These are phyloP conservation scores for Trichoderma gamsii DNA, from an alignment of 495 filamentous ascomycete genomes.

Conservation along the genomic window DNA sequence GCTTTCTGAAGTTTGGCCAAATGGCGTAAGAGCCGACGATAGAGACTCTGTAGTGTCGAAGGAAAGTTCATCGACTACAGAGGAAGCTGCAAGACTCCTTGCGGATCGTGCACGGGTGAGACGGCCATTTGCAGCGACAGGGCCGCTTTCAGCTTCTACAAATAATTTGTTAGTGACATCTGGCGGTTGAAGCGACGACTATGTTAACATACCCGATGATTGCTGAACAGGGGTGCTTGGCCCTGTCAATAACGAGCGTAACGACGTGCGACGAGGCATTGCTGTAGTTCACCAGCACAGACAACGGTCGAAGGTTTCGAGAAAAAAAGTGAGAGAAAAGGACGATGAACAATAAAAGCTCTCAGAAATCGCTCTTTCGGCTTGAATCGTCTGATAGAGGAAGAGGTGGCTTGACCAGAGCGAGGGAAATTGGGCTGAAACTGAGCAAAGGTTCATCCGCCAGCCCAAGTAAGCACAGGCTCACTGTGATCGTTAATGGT, in stretches of 20 bases:
- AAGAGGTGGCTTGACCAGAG: background rate
- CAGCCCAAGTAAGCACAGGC: background rate
- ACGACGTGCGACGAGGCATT: background rate
- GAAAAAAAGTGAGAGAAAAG: background rate
- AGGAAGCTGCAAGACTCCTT: background rate
- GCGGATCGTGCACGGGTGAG: background rate
- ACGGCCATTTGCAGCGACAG: background rate
- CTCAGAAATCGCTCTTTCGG: background rate
- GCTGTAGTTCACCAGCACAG: background rate
- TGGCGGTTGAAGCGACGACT: background rate
- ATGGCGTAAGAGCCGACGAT: background rate
- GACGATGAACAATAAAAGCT: background rate
- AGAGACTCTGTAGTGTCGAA: background rate
- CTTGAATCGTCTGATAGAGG: background rate
- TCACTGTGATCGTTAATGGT: background rate
- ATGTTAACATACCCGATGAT: background rate
- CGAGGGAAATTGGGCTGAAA: background rate
- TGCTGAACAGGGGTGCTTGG: background rate
- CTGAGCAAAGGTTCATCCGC: background rate
- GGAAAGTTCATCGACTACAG: background rate
- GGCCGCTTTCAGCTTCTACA: background rate
- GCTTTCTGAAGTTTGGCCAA: slow-evolving; percentile 40
- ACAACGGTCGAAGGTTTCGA: background rate
- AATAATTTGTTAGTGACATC: background rate
- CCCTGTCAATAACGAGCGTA: background rate